Percentiles rank a stretch among this genome's conserved stretches.
phyloP scores from a whole-genome alignment of 2,329 filamentous ascomycete genomes.

The Bipolaris gigantea region DNA sequence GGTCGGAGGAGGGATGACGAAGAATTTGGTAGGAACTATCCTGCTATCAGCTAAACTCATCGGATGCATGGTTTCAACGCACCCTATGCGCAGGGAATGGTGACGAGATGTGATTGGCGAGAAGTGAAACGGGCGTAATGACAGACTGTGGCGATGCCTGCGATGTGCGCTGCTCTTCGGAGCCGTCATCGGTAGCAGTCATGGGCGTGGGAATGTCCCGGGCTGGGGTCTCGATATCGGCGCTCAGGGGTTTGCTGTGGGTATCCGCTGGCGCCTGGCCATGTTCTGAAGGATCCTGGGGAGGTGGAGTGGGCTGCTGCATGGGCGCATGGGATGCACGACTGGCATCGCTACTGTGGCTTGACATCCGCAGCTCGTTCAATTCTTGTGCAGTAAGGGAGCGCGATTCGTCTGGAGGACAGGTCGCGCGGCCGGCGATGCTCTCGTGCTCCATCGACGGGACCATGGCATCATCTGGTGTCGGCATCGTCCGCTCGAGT shows the following conservation, averaged over 20 bases:
- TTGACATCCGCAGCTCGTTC: slow-evolving; percentile 29
- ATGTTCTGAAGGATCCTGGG: slow-evolving; percentile 29
- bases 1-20: slow-evolving; percentile 84
- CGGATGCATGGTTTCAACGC: slow-evolving; percentile 14
- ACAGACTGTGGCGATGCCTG: slow-evolving; percentile 40
- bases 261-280: slow-evolving; percentile 22
- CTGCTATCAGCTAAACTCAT: slow-evolving; percentile 23
- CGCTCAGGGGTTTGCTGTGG: slow-evolving; percentile 35
- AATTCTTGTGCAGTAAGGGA: slow-evolving; percentile 33
- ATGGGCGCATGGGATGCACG: slow-evolving; percentile 20
- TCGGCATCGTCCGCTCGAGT: slow-evolving; percentile 51
- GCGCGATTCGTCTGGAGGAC: slow-evolving; percentile 53
- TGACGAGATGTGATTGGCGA: slow-evolving; percentile 32
- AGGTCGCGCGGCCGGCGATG: slow-evolving; percentile 51
- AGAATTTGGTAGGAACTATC: slow-evolving; percentile 72
- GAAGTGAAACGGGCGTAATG: slow-evolving; percentile 27
- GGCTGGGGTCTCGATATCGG: slow-evolving; percentile 38
- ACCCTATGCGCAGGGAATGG: slow-evolving; percentile 43
- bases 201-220: slow-evolving; percentile 45
- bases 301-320: slow-evolving; percentile 44
- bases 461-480: slow-evolving; percentile 49
- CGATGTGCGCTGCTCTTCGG: slow-evolving; percentile 41
- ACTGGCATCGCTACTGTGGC: slow-evolving; percentile 20
- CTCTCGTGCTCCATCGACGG: slow-evolving; percentile 47
- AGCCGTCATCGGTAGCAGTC: slow-evolving; percentile 40